These are phyloP conservation scores for Euphorbia pulcherrima DNA, from an alignment of 345 rosid species.

Conservation along the genomic window DNA sequence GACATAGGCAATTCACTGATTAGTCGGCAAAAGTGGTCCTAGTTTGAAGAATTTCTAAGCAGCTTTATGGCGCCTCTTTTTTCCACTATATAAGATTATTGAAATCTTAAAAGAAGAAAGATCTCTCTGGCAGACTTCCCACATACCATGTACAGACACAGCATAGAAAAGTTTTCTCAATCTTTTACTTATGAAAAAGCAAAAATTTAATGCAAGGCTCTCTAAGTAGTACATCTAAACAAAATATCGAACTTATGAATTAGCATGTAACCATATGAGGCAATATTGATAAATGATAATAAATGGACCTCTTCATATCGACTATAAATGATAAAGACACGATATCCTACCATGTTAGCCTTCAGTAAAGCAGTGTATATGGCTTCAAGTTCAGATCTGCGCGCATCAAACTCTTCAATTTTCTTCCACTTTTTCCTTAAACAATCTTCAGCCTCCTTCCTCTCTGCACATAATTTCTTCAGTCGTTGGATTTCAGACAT, in stretches of 20 bases:
- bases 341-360: conserved; percentile 66
- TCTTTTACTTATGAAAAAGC: not conserved
- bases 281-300: conserved; percentile 11
- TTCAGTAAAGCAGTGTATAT: conserved; percentile 74
- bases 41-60: not conserved
- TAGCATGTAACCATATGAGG: not conserved
- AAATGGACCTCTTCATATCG: conserved; percentile 3
- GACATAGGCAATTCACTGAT: not conserved
- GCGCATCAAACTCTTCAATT: conserved; percentile 85
- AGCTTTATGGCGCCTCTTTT: not conserved
- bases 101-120: not conserved
- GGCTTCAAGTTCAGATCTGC: conserved; percentile 88
- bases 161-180: not conserved
- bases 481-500: conserved; percentile 74
- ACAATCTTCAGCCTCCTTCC: conserved; percentile 90
- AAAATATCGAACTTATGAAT: not conserved
- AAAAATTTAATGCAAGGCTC: not conserved
- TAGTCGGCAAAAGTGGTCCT: not conserved
- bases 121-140: not conserved
- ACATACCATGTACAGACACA: not conserved
- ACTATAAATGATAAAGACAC: conserved; percentile 8
- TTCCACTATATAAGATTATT: not conserved
- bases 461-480: conserved; percentile 77
- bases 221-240: not conserved
- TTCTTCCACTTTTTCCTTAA: conserved; percentile 90